Evolutionary conservation across 2,329 filamentous ascomycete genomes (phyloP).

Genomic region (Tolypocladium ovalisporum): DNA sequence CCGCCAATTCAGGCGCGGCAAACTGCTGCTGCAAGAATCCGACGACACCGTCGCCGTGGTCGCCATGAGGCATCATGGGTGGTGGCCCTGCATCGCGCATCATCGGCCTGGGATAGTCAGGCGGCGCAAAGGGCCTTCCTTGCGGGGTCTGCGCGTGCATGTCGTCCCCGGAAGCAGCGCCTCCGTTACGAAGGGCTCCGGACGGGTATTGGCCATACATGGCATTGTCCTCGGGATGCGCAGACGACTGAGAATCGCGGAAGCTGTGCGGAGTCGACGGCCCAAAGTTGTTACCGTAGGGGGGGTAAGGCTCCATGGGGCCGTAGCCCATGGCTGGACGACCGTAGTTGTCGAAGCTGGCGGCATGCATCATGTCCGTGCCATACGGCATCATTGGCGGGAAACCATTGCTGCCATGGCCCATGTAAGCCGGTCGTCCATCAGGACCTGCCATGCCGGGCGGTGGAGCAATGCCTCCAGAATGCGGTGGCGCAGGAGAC

Average conservation of each 20-base stretch:
- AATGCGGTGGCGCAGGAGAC: constrained; percentile 42
- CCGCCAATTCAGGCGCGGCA: constrained; percentile 20
- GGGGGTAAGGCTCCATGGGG: constrained; percentile 22
- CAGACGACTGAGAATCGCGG: constrained; percentile 49
- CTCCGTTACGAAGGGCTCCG: constrained; percentile 27
- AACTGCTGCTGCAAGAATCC: constrained; percentile 28
- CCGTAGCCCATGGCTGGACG: constrained; percentile 23
- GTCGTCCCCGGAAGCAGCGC: constrained; percentile 17
- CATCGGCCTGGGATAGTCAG: constrained; percentile 19
- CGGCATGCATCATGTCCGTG: constrained; percentile 22
- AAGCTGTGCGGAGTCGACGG: constrained; percentile 50
- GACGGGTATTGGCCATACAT: constrained; percentile 28
- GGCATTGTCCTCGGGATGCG: constrained; percentile 32
- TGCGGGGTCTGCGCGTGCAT: constrained; percentile 15
- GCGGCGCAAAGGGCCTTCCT: constrained; percentile 18
- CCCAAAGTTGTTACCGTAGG: constrained; percentile 30
- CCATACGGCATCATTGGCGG: constrained; percentile 26
- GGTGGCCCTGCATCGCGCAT: constrained; percentile 18
- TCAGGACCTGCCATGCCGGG: constrained; percentile 29
- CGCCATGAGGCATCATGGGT: constrained; percentile 14
- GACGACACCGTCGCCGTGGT: constrained; percentile 25
- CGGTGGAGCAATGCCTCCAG: constrained; percentile 35
- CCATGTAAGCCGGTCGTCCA: constrained; percentile 22
- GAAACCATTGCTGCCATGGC: constrained; percentile 21
- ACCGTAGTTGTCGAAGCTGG: constrained; percentile 25